Evolutionary conservation across 169 alveolate species (phyloP), one percentile per base, ranked within the genome.

Genomic region (Plasmodium vivax): DNA sequence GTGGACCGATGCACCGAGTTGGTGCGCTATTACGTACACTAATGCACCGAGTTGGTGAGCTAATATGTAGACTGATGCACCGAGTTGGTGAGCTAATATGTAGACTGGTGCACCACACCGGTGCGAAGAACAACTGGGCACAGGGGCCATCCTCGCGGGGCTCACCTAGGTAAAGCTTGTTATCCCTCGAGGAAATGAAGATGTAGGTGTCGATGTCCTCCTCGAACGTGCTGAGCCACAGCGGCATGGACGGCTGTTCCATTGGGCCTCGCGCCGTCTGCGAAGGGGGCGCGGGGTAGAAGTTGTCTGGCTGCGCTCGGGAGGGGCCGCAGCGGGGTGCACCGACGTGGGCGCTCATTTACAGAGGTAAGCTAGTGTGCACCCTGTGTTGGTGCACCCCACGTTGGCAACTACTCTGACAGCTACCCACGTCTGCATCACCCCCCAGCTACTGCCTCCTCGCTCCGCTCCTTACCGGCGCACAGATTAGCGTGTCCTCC

Each of bases 151-250:
- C 34, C 80, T 51, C n/a, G 16, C 62, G 14, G 4, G 16, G 27
- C 56, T 27, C n/a, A 90, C 94, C 94, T 90, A 80, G 72, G 34
- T 90, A 90, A 27, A 90, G 72, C 45, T 90, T 96, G 68, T 95
- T 97, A 68, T 96, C 98, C 72, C 98, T 84, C 10, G 96, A 96
- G 10, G 98, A 93, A 27, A 96, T 97, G 93, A 96, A 96, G 47
- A 96, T 93, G 58, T 95, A 95, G 8, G 98, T 93, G 38, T 97
- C 98, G 12, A 96, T 85, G 34, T 96, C 98, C 91, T 96, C 97
- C 82, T 96, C 98, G 10, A 96, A 92, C 36, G 93, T 94, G 85
- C 97, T 95, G 72, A 96, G 93, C 98, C 98, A 96, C 3, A 95
- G 96, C n/a, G 96, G 97, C 88, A 77, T 94, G 82, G 82, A 74